phyloP scores from a whole-genome alignment of 208 protist species.

The Leishmania gerbilli region DNA sequence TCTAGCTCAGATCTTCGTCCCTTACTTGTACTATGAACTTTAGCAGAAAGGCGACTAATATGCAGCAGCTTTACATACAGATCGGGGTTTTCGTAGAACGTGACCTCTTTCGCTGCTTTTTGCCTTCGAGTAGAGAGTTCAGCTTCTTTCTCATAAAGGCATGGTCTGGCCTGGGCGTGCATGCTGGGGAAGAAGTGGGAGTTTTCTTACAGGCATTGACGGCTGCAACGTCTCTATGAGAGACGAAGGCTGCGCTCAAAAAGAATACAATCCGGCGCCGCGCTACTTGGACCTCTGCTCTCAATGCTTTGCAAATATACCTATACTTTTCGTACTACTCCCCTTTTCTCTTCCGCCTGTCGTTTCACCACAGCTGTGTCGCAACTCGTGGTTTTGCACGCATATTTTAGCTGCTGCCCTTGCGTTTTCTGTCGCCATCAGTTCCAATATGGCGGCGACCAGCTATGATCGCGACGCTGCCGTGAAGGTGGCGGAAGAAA shows the following conservation, averaged over 20 bases:
- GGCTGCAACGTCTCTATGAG: background rate
- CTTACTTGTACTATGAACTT: conserved; percentile 1
- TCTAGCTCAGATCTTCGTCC: background rate
- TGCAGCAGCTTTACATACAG: background rate
- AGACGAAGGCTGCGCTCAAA: background rate
- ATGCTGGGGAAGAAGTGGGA: no score
- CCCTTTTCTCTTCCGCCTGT: conserved; percentile 13
- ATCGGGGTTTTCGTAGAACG: background rate
- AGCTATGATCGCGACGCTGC: conserved; percentile 34
- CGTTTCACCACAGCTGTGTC: background rate
- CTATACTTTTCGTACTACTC: background rate
- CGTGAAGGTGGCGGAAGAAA: conserved; percentile 49
- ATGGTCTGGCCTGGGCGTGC: background rate
- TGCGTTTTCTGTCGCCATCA: background rate
- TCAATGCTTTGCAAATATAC: background rate
- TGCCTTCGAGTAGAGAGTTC: background rate
- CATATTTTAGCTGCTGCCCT: background rate
- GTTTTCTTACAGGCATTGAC: background rate
- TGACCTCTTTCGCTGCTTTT: background rate
- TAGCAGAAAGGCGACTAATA: background rate
- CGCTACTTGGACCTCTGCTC: background rate
- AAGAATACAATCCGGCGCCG: background rate
- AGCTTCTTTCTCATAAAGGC: background rate
- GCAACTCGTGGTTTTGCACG: background rate
- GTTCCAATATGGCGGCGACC: conserved; percentile 20